Evolutionary conservation across 768 basidiomycete genomes (phyloP).

Genomic region (Galerina marginata): DNA sequence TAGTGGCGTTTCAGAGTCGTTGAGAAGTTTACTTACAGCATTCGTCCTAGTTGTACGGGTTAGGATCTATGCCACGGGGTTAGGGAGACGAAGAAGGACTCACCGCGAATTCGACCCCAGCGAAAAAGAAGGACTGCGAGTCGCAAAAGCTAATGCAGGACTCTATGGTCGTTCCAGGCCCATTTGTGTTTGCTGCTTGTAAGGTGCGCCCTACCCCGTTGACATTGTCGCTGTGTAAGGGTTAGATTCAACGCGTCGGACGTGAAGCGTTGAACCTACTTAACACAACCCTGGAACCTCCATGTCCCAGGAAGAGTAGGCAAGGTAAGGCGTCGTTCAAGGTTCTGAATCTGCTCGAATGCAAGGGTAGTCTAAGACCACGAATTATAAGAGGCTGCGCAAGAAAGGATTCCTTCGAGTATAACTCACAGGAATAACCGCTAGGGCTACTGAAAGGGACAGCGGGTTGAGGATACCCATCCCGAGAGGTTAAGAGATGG

Average conservation of each 20-base stretch:
- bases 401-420: neutral
- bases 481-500: constrained; percentile 13
- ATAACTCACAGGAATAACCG: constrained; percentile 45
- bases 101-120: constrained; percentile 69
- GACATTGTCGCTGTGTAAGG: constrained; percentile 47
- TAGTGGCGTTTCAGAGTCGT: neutral
- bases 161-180: constrained; percentile 65
- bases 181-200: constrained; percentile 46
- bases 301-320: constrained; percentile 58
- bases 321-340: constrained; percentile 44
- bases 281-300: constrained; percentile 69
- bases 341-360: constrained; percentile 24
- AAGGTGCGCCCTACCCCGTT: constrained; percentile 63
- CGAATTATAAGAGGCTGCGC: neutral
- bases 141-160: constrained; percentile 55
- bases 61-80: neutral
- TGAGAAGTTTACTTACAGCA: constrained; percentile 31
- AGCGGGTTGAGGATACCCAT: constrained; percentile 40
- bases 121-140: constrained; percentile 56
- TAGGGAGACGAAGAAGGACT: constrained; percentile 7
- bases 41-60: constrained; percentile 28
- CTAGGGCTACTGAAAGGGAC: constrained; percentile 38
- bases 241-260: constrained; percentile 3
- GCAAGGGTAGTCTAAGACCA: neutral
- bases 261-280: constrained; percentile 39